A percentile compares a stretch with the other conserved stretches of the same genome.
These are phyloP conservation scores for Gossypium australe DNA, from an alignment of 345 rosid genomes.

Conservation along the genomic window DNA sequence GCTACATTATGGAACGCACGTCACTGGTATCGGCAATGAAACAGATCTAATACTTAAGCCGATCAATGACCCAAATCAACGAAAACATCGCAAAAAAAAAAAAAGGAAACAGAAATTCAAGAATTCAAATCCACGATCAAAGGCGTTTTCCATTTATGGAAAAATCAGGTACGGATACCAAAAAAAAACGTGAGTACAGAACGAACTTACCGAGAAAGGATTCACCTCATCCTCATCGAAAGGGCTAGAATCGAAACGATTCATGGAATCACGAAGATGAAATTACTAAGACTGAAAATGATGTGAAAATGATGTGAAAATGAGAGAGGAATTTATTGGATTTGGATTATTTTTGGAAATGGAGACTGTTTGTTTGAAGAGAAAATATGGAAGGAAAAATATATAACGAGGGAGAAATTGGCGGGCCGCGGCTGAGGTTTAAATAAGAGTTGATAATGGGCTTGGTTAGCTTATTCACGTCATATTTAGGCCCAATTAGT, in stretches of 20 bases:
- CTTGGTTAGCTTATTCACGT: not conserved
- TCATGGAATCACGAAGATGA: conserved; percentile 36
- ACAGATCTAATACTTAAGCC: conserved; percentile 15
- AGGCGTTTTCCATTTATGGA: not conserved
- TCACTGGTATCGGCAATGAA: conserved; percentile 5
- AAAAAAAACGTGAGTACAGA: not conserved
- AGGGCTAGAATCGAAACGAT: conserved; percentile 63
- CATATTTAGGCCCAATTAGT: not conserved
- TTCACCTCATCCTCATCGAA: conserved; percentile 84
- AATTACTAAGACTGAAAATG: not conserved
- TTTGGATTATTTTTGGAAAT: not conserved
- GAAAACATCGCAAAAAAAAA: not conserved
- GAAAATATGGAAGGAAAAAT: not conserved
- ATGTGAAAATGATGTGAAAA: not conserved
- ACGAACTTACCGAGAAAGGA: conserved; percentile 74
- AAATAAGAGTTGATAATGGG: not conserved
- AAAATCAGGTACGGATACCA: not conserved
- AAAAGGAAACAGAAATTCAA: not conserved
- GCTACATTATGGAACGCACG: not conserved
- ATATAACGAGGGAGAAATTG: not conserved
- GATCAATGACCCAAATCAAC: conserved; percentile 1
- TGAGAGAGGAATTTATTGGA: not conserved
- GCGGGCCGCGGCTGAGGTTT: not conserved
- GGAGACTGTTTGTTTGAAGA: conserved; percentile 5
- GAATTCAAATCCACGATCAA: not conserved